Evolutionary conservation across 305 asterid genomes (phyloP), one percentile per base, ranked within the genome.

Genomic region (Solanum hybrid): DNA sequence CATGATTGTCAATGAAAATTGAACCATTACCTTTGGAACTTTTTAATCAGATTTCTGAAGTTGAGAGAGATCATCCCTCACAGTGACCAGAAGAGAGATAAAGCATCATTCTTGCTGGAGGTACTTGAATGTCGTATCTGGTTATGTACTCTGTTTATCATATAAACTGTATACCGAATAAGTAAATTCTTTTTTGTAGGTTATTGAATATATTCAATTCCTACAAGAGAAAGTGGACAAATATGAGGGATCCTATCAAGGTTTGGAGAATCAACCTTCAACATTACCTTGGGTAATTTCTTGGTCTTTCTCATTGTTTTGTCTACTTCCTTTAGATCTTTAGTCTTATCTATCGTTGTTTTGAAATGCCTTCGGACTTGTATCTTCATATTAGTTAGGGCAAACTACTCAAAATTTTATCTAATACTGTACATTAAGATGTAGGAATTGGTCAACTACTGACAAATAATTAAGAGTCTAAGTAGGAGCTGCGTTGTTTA

Each of bases 21-120:
- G 75, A 83, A 45, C 88, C 22, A 29, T 45, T 82, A 10, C 39
- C 12, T 84, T 84, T 84, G 41, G 15, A 84, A 89, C 79, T 79
- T 79, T 65, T 36, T 77, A 76, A 3, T 91, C 97, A 98, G 99
- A 93, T 97, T 98, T 93, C 98, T 94, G 92, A 96, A 91, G 92
- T 91, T 98, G 93, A 93, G 99, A 91, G 98, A 94, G 91, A 94
- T 97, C 92, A 96, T 97, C 89, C 99, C 99, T 70, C 94, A 95
- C 92, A 92, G 97, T 88, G 99, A 97, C 77, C 98, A 96, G 91
- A 98, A 97, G 94, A 97, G 98, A 92, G 99, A 98, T 79, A 98
- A 97, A 95, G 99, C 99, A 86, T 98, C 99, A 13, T 98, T 98
- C 93, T 94, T 98, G 87, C 90, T 97, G 89, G 99, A 98, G 98